These are phyloP conservation scores for Theobroma cacao DNA, from an alignment of 345 rosid species.

Conservation along the genomic window DNA sequence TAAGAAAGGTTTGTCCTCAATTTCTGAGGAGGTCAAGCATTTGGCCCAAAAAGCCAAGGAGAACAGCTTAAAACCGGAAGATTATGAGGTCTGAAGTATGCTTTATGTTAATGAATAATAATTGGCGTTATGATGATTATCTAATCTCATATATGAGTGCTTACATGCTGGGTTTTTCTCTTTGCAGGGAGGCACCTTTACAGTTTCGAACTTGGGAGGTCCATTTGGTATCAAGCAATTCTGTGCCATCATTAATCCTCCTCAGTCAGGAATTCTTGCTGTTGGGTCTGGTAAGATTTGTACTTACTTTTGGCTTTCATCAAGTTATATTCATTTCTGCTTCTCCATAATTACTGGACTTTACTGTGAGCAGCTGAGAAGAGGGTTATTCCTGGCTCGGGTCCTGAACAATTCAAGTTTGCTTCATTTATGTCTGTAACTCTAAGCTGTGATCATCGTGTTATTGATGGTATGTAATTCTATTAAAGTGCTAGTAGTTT, in stretches of 20 bases:
- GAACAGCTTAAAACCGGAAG: constrained; percentile 90
- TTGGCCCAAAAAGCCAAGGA: constrained; percentile 93
- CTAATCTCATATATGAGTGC: background rate
- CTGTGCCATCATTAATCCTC: constrained; percentile 94
- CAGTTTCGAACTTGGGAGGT: constrained; percentile 95
- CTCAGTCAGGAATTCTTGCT: constrained; percentile 93
- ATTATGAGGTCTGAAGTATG: constrained; percentile 64
- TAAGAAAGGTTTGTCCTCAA: constrained; percentile 87
- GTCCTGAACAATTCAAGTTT: constrained; percentile 58
- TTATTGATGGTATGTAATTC: constrained; percentile 68
- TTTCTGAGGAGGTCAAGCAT: constrained; percentile 71
- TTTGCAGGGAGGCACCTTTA: constrained; percentile 92
- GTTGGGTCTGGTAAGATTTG: constrained; percentile 72
- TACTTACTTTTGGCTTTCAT: background rate
- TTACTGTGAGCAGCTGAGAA: constrained; percentile 65
- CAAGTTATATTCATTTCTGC: background rate
- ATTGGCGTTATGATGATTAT: background rate
- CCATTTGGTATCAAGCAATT: constrained; percentile 96
- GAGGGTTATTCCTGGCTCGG: constrained; percentile 73
- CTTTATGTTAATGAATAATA: background rate
- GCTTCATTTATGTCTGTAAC: constrained; percentile 89
- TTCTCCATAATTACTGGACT: constrained; percentile 4
- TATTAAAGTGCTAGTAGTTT: background rate
- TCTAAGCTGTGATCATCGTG: constrained; percentile 96
- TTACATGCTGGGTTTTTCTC: background rate